Conservation (phyloP, 164 flowering plant genomes). For the Chloranthus sessilifolius region DNA sequence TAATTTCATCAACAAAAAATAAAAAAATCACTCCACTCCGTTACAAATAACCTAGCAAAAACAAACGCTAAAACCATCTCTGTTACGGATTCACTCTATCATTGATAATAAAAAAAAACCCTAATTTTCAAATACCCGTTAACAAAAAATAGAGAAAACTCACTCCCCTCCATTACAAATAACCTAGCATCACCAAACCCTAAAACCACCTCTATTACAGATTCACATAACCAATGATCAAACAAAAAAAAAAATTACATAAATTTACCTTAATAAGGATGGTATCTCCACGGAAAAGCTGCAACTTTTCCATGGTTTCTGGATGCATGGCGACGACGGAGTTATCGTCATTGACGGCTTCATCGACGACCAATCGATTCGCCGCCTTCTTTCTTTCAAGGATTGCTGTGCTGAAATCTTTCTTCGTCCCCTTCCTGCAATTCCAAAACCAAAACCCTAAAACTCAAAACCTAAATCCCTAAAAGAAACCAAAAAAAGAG, state of each 20-base stretch:
- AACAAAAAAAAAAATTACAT: neutral
- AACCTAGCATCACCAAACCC: no score
- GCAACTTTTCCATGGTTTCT: slow-evolving; percentile 79
- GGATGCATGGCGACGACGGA: slow-evolving; percentile 76
- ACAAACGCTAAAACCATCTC: no score
- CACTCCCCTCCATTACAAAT: no score
- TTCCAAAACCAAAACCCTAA: slow-evolving; percentile 1
- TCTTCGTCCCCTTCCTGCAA: slow-evolving; percentile 58
- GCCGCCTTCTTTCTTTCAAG: slow-evolving; percentile 80
- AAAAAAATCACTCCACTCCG: no score
- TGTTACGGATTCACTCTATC: no score
- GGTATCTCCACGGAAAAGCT: slow-evolving; percentile 82
- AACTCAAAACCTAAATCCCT: neutral
- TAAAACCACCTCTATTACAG: no score
- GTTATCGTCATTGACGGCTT: slow-evolving; percentile 75
- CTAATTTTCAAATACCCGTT: no score
- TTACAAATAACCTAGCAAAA: no score
- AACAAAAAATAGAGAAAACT: no score
- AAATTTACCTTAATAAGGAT: slow-evolving; percentile 67
- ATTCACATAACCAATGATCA: no score
- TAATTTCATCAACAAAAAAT: no score
- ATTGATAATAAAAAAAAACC: no score
- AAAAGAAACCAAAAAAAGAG: neutral
- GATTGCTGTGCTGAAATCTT: slow-evolving; percentile 81
- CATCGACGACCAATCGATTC: slow-evolving; percentile 73